Percentiles rank a stretch among this genome's conserved stretches.
phyloP scores from a whole-genome alignment of 306 rosid genomes.

The Gastrolobium bilobum region DNA sequence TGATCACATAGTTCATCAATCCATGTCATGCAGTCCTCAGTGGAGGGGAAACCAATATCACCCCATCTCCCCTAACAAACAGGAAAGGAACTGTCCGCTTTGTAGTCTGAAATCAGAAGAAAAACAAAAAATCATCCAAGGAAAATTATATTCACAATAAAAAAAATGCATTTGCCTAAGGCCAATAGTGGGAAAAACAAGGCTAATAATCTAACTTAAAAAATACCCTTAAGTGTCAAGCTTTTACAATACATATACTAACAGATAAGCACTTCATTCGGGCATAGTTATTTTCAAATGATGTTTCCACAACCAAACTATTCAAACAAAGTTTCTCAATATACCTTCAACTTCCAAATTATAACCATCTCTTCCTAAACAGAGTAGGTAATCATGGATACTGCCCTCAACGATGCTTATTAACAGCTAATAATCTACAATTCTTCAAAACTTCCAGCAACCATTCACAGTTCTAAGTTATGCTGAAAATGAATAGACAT shows the following conservation, averaged over 20 bases:
- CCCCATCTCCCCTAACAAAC: slow-evolving; percentile 99
- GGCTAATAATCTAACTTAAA: background rate
- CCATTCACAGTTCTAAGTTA: background rate
- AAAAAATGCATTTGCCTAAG: slow-evolving; percentile 10
- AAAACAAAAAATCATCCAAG: slow-evolving; percentile 30
- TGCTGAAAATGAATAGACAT: background rate
- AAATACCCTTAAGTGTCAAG: background rate
- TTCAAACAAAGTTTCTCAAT: slow-evolving; percentile 29
- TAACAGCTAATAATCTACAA: slow-evolving; percentile 2
- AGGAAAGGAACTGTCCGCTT: slow-evolving; percentile 91
- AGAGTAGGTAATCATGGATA: slow-evolving; percentile 1
- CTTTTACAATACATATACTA: slow-evolving; percentile 6
- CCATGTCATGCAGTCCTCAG: slow-evolving; percentile 83
- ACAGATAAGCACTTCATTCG: slow-evolving; percentile 18
- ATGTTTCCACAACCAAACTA: slow-evolving; percentile 22
- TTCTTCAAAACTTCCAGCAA: background rate
- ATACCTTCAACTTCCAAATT: background rate
- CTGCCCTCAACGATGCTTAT: slow-evolving; percentile 21
- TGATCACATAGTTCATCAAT: slow-evolving; percentile 35
- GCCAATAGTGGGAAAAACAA: background rate
- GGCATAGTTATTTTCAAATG: slow-evolving; percentile 19
- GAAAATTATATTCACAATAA: slow-evolving; percentile 17
- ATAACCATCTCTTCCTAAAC: slow-evolving; percentile 25
- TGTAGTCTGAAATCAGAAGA: slow-evolving; percentile 75
- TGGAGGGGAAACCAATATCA: slow-evolving; percentile 97